Base-by-base conservation (phyloP, 768 basidiomycete genomes). In the Rhizopogon rudus region DNA sequence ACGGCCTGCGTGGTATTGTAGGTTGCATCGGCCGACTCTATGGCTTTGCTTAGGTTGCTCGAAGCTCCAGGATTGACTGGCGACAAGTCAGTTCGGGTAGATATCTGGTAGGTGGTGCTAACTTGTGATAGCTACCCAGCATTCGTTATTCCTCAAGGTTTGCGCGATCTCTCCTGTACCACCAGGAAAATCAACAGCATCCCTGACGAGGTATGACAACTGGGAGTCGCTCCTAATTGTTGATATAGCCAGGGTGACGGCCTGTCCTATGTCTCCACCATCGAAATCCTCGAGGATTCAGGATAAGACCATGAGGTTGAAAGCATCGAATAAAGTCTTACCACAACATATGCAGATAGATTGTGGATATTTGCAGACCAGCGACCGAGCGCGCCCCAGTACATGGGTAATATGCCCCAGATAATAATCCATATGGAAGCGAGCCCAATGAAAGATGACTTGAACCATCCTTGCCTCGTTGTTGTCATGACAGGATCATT, bases 351-450 rank as follows among this genome's bases (percentile, higher is more conserved):
- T 1, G 79, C 82, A 25, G 73, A 25, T 77, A 25, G 73, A 25
- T 77, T 76, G 40, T 71, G 64, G 58, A 73, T 39, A 10, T 71
- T 63, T 33, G 55, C 39, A 3, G 69, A 73, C 14, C 73, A 73
- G 53, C 73, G 73, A 69, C 81, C 81, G 5, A 81, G 65, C 13
- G 79, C 76, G 7, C 80, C 82, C 82, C 82, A 86, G 65, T 79
- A 84, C 46, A 86, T 83, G 2, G 81, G 66, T 54, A 85, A 67
- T 17, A 83, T 69, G 0, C 65, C 67, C 56, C 81, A 76, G 49
- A 85, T 77, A 17, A 76, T 62, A 35, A 81, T 48, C 13, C 72
- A 61, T 16, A 80, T 63, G 31, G 77, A 51, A n/a, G 72, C 58
- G 3, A 70, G 65, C n/a, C 74, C 71, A 13, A 62, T 58, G 7